Conservation (phyloP, 2,329 filamentous ascomycete species). For the Colletotrichum ledebouriae region DNA sequence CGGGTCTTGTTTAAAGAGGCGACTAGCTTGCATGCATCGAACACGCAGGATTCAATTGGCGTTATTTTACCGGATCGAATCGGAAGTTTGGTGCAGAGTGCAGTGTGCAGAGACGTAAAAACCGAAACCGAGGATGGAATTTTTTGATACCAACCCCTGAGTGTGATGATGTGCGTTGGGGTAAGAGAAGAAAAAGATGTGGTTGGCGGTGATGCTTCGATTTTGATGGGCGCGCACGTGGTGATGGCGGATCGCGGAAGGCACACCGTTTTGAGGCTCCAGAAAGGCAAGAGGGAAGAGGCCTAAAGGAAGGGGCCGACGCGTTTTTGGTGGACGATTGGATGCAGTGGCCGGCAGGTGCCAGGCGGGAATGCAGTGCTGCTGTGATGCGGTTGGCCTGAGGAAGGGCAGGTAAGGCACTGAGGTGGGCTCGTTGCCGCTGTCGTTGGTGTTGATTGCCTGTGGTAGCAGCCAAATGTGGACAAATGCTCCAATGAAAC, state of each 20-base stretch:
- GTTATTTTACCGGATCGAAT: conserved; percentile 17
- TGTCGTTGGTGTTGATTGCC: conserved; percentile 26
- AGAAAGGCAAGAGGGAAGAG: conserved; percentile 23
- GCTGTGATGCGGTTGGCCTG: conserved; percentile 21
- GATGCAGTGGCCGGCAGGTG: conserved; percentile 36
- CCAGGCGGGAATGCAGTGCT: conserved; percentile 41
- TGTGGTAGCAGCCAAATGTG: conserved; percentile 19
- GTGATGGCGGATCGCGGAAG: conserved; percentile 8
- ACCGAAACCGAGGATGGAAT: background rate
- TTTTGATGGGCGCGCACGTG: conserved; percentile 17
- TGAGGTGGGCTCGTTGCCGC: conserved; percentile 1
- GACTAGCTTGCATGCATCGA: conserved; percentile 39
- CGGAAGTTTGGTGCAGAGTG: conserved; percentile 1
- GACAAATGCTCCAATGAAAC: conserved; percentile 24
- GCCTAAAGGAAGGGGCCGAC: conserved; percentile 26
- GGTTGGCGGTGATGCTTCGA: conserved; percentile 3
- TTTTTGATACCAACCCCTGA: background rate
- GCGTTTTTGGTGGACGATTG: conserved; percentile 26
- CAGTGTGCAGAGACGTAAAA: background rate
- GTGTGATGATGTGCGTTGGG: background rate
- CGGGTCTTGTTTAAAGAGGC: conserved; percentile 35
- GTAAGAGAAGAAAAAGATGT: background rate
- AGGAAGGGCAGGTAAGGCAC: conserved; percentile 8
- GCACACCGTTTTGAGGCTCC: conserved; percentile 24
- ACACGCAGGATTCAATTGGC: conserved; percentile 18